A percentile compares a stretch with the other conserved stretches of the same genome.
Conservation (phyloP, 306 rosid species). For the Citrullus amarus region DNA sequence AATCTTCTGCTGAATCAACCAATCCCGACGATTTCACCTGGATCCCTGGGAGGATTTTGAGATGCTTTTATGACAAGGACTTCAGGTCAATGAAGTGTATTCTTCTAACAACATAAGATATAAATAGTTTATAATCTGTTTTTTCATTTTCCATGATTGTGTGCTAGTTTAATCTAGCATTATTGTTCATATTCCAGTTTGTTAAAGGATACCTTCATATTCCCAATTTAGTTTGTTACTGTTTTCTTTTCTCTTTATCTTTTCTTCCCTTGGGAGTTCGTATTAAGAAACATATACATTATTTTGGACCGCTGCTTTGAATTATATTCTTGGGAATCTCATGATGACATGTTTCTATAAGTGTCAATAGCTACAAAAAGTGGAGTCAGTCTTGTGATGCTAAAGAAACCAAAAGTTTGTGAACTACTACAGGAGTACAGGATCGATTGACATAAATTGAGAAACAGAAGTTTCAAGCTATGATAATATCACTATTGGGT, state of each 20-base stretch:
- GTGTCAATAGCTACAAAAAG: not conserved
- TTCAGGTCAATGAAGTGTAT: conserved; percentile 48
- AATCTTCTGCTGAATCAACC: conserved; percentile 31
- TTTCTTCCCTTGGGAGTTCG: not conserved
- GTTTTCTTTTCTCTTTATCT: not conserved
- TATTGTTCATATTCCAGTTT: not conserved
- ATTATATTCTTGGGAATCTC: not conserved
- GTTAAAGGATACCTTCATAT: not conserved
- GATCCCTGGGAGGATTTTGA: conserved; percentile 91
- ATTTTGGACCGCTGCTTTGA: not conserved
- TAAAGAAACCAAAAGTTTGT: not conserved
- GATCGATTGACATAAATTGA: not conserved
- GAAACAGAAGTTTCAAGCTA: not conserved
- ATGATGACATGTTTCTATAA: not conserved
- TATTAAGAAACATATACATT: not conserved
- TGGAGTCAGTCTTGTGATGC: not conserved
- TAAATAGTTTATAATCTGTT: not conserved
- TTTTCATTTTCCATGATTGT: not conserved
- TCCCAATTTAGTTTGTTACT: not conserved
- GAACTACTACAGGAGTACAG: not conserved
- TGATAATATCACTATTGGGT: too few relatives aligned
- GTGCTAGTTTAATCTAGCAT: not conserved
- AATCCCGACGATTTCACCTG: conserved; percentile 49
- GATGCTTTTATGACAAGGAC: conserved; percentile 92
- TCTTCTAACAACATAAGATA: not conserved